These are phyloP conservation scores for Globisporangium camurandrum DNA, from an alignment of 352 stramenopile species.

Conservation along the genomic window DNA sequence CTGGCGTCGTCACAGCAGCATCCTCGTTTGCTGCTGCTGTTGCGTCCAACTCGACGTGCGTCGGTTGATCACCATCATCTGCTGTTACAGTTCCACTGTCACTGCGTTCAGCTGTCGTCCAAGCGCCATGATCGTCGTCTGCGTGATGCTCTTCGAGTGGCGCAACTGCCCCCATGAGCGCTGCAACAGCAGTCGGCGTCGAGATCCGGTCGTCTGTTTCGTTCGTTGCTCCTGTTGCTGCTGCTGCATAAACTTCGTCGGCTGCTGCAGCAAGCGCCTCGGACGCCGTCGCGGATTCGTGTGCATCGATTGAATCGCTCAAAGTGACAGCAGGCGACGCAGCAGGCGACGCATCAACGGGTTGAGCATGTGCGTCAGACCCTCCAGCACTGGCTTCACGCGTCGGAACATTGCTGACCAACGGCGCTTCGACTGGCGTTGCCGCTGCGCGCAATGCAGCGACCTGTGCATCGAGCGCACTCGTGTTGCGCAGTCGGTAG, in stretches of 20 bases:
- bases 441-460: constrained; percentile 7
- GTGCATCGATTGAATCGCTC: neutral
- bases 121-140: neutral
- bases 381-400: neutral
- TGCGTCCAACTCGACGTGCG: too few species aligned
- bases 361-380: too few species aligned
- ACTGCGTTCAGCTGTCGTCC: too few species aligned
- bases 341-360: too few species aligned
- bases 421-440: neutral
- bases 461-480: constrained; percentile 25
- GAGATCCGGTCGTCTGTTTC: neutral
- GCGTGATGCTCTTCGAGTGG: neutral
- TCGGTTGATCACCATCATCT: neutral
- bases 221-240: neutral
- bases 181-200: neutral
- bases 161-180: neutral
- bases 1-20: neutral
- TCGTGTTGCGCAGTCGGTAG: constrained; percentile 39
- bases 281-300: neutral
- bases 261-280: neutral
- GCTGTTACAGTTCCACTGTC: too few species aligned
- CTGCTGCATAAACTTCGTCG: neutral
- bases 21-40: too few species aligned
- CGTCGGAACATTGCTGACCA: too few species aligned
- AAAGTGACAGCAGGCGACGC: neutral